A percentile compares a stretch with the other conserved stretches of the same genome.
Conservation (phyloP, 2,329 filamentous ascomycete genomes). For the Cercospora sesami region DNA sequence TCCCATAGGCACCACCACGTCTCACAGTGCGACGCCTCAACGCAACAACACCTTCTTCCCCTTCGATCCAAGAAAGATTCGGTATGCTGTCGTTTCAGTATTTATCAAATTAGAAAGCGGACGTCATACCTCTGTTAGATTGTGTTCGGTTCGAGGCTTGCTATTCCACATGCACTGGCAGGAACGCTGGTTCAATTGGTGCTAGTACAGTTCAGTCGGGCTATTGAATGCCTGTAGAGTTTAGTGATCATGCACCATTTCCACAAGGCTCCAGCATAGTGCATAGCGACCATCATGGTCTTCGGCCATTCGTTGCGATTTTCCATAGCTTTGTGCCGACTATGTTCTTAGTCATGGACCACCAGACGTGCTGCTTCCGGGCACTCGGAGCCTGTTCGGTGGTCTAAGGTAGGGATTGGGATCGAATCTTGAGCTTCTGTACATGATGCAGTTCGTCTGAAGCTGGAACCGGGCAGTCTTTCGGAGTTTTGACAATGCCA, state of each 20-base stretch:
- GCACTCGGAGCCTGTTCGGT: background rate
- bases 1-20: too few relatives aligned
- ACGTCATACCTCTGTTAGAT: background rate
- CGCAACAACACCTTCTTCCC: too few relatives aligned
- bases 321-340: background rate
- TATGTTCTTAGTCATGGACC: background rate
- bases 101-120: too few relatives aligned
- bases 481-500: background rate
- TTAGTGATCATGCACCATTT: background rate
- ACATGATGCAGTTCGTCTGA: background rate
- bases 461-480: background rate
- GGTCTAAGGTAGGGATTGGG: background rate
- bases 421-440: background rate
- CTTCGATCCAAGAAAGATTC: too few relatives aligned
- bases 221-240: background rate
- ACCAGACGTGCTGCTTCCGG: background rate
- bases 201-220: background rate
- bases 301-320: background rate
- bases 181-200: background rate
- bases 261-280: background rate
- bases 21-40: too few relatives aligned
- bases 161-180: background rate
- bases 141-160: background rate
- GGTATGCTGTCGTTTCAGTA: too few relatives aligned
- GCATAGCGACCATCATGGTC: background rate